Evolutionary conservation across 306 rosid species (phyloP), one percentile per base, ranked within the genome.

Genomic region (Ceratonia siliqua): DNA sequence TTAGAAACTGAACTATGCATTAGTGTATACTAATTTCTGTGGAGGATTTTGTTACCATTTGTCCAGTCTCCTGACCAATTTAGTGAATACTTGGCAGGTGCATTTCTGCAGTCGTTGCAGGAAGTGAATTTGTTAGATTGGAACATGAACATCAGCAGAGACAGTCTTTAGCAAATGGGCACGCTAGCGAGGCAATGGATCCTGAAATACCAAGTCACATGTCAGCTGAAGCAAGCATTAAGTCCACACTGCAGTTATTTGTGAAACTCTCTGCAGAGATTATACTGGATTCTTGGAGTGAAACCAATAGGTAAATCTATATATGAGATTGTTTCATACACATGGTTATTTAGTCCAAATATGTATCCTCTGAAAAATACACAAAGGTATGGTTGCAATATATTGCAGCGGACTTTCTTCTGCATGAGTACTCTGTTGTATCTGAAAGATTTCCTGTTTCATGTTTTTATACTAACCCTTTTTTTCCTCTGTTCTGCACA

Each of bases 101-200:
- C 77, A 87, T 94, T 74, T 86, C 91, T 78, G 93, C 98, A 70
- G 98, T 94, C 41, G 79, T 91, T 73, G 93, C 95, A 3, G 97
- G 97, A 83, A 90, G 98, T 48, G 98, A 94, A 83, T 88, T 72
- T 73, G 93, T 94, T 76, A 88, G 97, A 87, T 79, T 94, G 90
- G 97, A 92, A 78, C 89, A 89, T 28, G 97, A 91, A 43, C 71
- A 87, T 68, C 91, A 82, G 84, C 93, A 86, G 76, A 87, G 92
- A 59, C 88, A 74, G 36, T 80, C 91, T 78, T 84, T 83, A 58
- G 50, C 87, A 48, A 94, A 91, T 80, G 97, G 95, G 39, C 95
- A 84, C 78, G 90, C 68, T 62, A 81, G 38, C 5, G 88, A 85
- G 55, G 77, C 80, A 45, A 57, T 81, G 86, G 92, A 83, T 86